These are phyloP conservation scores for Fusarium tanahbumbuense DNA, from an alignment of 2,329 filamentous ascomycete genomes.

Conservation along the genomic window DNA sequence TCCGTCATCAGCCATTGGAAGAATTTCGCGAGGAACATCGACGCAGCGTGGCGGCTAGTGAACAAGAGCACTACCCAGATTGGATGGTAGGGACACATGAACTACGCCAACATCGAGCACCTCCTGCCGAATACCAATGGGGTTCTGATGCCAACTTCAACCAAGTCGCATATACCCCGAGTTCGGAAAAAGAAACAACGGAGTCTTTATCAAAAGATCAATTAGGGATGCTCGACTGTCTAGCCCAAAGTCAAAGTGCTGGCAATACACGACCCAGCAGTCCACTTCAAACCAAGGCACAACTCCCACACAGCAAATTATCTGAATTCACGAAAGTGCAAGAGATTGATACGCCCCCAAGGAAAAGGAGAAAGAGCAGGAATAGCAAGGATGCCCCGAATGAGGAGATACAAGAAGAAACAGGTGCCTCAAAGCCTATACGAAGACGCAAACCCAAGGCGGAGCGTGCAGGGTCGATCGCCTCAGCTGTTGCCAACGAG, in stretches of 20 bases:
- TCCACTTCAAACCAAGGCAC: conserved; percentile 52
- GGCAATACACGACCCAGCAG: conserved; percentile 70
- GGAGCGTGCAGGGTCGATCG: conserved; percentile 49
- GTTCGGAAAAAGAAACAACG: conserved; percentile 66
- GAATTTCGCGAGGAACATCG: conserved; percentile 57
- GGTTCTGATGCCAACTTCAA: conserved; percentile 76
- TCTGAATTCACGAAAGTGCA: conserved; percentile 50
- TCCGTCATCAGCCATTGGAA: conserved; percentile 57
- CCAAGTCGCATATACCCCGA: conserved; percentile 66
- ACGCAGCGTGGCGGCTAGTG: conserved; percentile 47
- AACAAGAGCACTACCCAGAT: conserved; percentile 55
- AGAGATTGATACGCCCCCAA: conserved; percentile 56
- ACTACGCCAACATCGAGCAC: conserved; percentile 49
- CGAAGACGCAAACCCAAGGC: conserved; percentile 62
- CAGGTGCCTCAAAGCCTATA: conserved; percentile 47
- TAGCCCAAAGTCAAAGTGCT: conserved; percentile 68
- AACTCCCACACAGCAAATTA: conserved; percentile 30
- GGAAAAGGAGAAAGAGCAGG: conserved; percentile 68
- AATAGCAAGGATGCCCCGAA: conserved; percentile 56
- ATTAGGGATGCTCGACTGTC: conserved; percentile 66
- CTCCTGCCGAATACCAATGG: conserved; percentile 67
- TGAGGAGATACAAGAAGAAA: conserved; percentile 57
- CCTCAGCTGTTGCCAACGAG: conserved; percentile 51
- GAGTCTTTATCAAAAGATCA: conserved; percentile 68
- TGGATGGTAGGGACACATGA: conserved; percentile 56